A percentile compares a stretch with the other conserved stretches of the same genome.
Evolutionary conservation across 164 flowering plant species (phyloP).

Genomic region (Taxillus chinensis): DNA sequence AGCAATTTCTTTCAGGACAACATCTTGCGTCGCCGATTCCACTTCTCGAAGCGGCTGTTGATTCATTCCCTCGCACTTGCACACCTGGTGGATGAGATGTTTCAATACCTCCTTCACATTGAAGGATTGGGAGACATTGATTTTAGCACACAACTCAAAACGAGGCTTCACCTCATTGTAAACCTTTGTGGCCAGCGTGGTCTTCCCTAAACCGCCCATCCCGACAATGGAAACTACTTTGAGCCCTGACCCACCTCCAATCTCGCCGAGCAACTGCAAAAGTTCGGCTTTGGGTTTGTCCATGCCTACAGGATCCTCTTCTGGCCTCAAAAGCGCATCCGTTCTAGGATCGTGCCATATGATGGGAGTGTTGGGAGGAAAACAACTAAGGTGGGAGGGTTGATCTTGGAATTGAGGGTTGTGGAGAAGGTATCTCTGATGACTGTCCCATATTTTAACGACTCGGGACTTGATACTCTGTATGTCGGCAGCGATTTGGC

Average conservation of each 20-base stretch:
- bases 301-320: constrained; percentile 40
- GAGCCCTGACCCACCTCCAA: constrained; percentile 20
- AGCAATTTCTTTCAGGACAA: no score
- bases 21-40: no score
- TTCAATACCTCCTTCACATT: no score
- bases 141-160: no score
- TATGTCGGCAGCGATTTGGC: constrained; percentile 15
- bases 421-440: no score
- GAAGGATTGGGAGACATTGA: no score
- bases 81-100: no score
- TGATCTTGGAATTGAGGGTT: constrained; percentile 1
- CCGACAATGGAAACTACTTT: constrained; percentile 38
- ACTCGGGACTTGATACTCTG: constrained; percentile 17
- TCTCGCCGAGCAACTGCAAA: constrained; percentile 16
- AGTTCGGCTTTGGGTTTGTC: constrained; percentile 16
- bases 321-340: constrained; percentile 18
- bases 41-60: no score
- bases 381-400: constrained; percentile 19
- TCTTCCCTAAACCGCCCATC: constrained; percentile 56
- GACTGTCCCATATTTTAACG: constrained; percentile 19
- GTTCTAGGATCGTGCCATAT: constrained; percentile 20
- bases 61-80: no score
- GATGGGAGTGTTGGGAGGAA: not conserved
- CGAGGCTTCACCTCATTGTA: not conserved
- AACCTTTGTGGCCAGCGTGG: constrained; percentile 24